These are phyloP conservation scores for Silene conica DNA, from an alignment of 148 eudicot genomes.

Conservation along the genomic window DNA sequence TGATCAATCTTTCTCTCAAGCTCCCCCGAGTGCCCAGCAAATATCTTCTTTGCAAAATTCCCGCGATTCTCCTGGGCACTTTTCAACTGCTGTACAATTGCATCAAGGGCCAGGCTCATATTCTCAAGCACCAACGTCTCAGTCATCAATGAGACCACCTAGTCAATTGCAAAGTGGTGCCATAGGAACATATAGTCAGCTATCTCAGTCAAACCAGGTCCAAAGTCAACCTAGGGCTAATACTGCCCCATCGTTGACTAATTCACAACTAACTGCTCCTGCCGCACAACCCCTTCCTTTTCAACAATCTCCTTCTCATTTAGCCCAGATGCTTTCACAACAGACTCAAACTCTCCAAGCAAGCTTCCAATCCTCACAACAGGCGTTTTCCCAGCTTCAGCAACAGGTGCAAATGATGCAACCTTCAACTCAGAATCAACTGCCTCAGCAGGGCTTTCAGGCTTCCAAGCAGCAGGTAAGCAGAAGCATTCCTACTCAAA, in stretches of 20 bases:
- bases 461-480: slow-evolving; percentile 63
- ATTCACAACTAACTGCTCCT: slow-evolving; percentile 41
- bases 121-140: slow-evolving; percentile 39
- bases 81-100: slow-evolving; percentile 43
- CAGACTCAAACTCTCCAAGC: slow-evolving; percentile 89
- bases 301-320: slow-evolving; percentile 72
- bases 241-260: slow-evolving; percentile 31
- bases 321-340: slow-evolving; percentile 91
- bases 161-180: slow-evolving; percentile 42
- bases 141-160: slow-evolving; percentile 34
- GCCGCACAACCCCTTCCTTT: slow-evolving; percentile 38
- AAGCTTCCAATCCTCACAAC: slow-evolving; percentile 84
- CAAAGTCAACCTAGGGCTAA: slow-evolving; percentile 39
- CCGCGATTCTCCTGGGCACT: slow-evolving; percentile 53
- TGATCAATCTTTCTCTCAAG: slow-evolving; percentile 42
- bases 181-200: slow-evolving; percentile 47
- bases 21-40: slow-evolving; percentile 37
- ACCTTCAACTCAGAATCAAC: slow-evolving; percentile 57
- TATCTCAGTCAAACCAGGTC: slow-evolving; percentile 39
- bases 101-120: slow-evolving; percentile 39
- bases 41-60: slow-evolving; percentile 54
- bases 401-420: slow-evolving; percentile 87
- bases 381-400: slow-evolving; percentile 79
- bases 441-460: slow-evolving; percentile 49
- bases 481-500: neutral